Conservation (phyloP, 192 early-diverging fungal genomes). For the Oehlia diaphana region DNA sequence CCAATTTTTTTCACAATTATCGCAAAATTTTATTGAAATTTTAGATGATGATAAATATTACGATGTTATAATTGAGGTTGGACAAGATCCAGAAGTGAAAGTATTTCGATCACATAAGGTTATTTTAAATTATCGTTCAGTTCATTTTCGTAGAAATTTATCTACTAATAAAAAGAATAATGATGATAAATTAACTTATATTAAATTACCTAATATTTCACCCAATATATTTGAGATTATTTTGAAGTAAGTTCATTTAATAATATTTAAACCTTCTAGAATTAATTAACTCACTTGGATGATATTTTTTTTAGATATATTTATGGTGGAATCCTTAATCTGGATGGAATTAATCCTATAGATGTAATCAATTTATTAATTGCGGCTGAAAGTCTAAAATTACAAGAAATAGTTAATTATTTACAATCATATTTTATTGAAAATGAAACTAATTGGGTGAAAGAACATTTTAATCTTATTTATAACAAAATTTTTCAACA, state of each 20-base stretch:
- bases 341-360: neutral
- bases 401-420: conserved; percentile 11
- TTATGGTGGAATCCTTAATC: conserved; percentile 1
- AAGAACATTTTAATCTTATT: conserved; percentile 1
- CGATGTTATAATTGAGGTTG: conserved; percentile 16
- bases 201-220: conserved; percentile 15
- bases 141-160: neutral
- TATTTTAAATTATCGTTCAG: conserved; percentile 8
- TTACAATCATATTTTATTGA: conserved; percentile 10
- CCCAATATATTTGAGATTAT: conserved; percentile 16
- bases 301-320: conserved; percentile 12
- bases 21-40: neutral
- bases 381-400: neutral
- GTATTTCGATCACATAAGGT: conserved; percentile 4
- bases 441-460: conserved; percentile 11
- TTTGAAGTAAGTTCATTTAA: conserved; percentile 6
- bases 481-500: neutral
- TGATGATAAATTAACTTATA: neutral
- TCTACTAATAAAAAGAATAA: neutral
- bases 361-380: conserved; percentile 9
- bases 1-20: conserved; percentile 2
- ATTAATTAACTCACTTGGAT: neutral
- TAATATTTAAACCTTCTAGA: neutral
- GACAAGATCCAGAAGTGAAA: neutral
- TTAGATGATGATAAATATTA: conserved; percentile 15